Evolutionary conservation across 208 protist genomes (phyloP).

Genomic region (Acanthamoeba lenticulata): DNA sequence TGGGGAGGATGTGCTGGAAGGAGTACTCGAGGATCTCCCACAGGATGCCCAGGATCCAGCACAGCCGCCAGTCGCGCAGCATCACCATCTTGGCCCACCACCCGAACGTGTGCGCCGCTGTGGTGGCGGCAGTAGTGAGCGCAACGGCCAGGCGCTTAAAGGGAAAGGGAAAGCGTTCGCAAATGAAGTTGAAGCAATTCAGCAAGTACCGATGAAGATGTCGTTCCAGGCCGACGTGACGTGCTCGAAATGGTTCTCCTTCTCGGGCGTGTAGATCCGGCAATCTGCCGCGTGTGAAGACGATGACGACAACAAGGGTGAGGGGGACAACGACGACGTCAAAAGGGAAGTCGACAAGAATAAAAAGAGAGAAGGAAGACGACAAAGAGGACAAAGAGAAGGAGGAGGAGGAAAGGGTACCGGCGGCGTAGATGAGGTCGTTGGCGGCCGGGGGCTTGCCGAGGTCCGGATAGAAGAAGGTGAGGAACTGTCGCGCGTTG

Average conservation of each 20-base stretch:
- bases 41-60: constrained; percentile 90
- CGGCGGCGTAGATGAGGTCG: constrained; percentile 92
- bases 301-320: too few species aligned
- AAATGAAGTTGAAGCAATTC: too few species aligned
- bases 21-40: constrained; percentile 96
- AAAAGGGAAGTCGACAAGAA: too few species aligned
- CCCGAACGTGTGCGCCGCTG: constrained; percentile 94
- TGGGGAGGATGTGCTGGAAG: constrained; percentile 95
- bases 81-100: constrained; percentile 95
- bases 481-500: constrained; percentile 79
- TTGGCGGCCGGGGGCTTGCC: constrained; percentile 87
- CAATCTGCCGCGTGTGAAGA: too few species aligned
- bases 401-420: constrained; percentile 72
- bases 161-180: not conserved
- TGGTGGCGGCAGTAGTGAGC: too few species aligned
- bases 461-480: constrained; percentile 89
- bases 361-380: too few species aligned
- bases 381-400: too few species aligned
- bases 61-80: constrained; percentile 92
- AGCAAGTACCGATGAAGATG: constrained; percentile 43
- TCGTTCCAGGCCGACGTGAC: constrained; percentile 33
- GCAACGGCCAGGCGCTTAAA: too few species aligned
- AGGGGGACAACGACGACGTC: too few species aligned
- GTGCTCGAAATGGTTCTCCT: not conserved
- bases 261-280: constrained; percentile 44